Evolutionary conservation across 306 rosid species (phyloP).

Genomic region (Sesbania bispinosa): DNA sequence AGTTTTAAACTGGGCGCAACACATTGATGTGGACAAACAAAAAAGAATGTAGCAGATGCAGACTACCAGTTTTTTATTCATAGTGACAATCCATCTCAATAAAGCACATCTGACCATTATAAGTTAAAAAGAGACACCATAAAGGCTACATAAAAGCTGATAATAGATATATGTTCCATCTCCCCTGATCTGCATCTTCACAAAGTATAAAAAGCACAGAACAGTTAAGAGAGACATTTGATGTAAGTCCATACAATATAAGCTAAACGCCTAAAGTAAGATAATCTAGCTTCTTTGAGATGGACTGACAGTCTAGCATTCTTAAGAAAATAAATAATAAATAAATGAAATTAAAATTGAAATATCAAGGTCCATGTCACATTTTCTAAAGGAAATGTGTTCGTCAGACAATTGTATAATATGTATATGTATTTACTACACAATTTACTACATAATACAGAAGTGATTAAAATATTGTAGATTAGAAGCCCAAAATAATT

Average conservation of each 20-base stretch:
- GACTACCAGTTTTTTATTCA: not conserved
- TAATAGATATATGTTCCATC: conserved; percentile 34
- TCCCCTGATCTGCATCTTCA: conserved; percentile 47
- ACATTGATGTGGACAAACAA: not conserved
- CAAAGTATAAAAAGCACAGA: conserved; percentile 29
- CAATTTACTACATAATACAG: too few species aligned
- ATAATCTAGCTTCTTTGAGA: conserved; percentile 40
- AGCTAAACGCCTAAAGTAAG: conserved; percentile 11
- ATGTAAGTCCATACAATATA: conserved; percentile 40
- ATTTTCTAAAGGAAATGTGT: too few species aligned
- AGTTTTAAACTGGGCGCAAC: not conserved
- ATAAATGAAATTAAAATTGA: too few species aligned
- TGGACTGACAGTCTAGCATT: conserved; percentile 24
- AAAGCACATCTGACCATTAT: not conserved
- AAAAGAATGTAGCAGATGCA: not conserved
- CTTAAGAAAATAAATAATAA: not conserved
- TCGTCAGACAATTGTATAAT: too few species aligned
- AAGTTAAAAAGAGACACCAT: not conserved
- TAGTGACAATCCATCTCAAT: not conserved
- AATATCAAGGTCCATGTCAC: too few species aligned
- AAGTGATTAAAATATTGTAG: too few species aligned
- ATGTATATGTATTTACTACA: too few species aligned
- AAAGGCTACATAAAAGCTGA: not conserved
- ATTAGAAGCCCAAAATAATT: too few species aligned
- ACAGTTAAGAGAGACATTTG: conserved; percentile 48